These are phyloP conservation scores for Pseudogymnoascus sp. DNA, from an alignment of 2,329 filamentous ascomycete genomes.

Conservation along the genomic window DNA sequence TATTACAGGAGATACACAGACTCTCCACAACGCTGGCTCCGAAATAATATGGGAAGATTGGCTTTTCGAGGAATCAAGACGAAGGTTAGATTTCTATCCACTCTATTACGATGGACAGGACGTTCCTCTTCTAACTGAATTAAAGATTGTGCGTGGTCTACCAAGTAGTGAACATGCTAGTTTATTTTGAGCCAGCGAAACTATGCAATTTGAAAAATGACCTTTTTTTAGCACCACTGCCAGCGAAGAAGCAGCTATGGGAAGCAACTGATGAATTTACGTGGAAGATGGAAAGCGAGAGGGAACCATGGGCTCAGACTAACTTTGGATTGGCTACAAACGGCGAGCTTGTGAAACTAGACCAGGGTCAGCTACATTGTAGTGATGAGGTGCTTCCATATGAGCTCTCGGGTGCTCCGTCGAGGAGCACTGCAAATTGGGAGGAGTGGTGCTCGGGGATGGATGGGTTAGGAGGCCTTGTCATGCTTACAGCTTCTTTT, in stretches of 20 bases:
- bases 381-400: slow-evolving; percentile 19
- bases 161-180: slow-evolving; percentile 35
- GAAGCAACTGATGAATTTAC: slow-evolving; percentile 31
- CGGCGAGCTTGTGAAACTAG: slow-evolving; percentile 29
- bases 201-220: slow-evolving; percentile 31
- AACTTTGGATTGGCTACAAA: slow-evolving; percentile 28
- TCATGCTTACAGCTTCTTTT: slow-evolving; percentile 38
- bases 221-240: slow-evolving; percentile 36
- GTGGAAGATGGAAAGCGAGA: slow-evolving; percentile 31
- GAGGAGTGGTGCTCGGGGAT: slow-evolving; percentile 40
- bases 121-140: slow-evolving; percentile 14
- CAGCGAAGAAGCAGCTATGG: slow-evolving; percentile 37
- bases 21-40: slow-evolving; percentile 17
- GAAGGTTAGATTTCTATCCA: slow-evolving; percentile 25
- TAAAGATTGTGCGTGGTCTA: slow-evolving; percentile 34
- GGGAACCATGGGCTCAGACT: slow-evolving; percentile 18
- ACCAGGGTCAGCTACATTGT: slow-evolving; percentile 23
- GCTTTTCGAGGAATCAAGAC: slow-evolving; percentile 35
- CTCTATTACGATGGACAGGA: neutral
- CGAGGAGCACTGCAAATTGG: slow-evolving; percentile 29
- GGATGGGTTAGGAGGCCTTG: slow-evolving; percentile 38
- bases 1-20: slow-evolving; percentile 15
- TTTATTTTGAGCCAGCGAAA: slow-evolving; percentile 35
- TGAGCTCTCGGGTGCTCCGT: slow-evolving; percentile 14
- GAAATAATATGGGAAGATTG: slow-evolving; percentile 33